Percentiles rank a stretch among this genome's conserved stretches.
phyloP scores from a whole-genome alignment of 345 rosid species.

The Acer saccharum region DNA sequence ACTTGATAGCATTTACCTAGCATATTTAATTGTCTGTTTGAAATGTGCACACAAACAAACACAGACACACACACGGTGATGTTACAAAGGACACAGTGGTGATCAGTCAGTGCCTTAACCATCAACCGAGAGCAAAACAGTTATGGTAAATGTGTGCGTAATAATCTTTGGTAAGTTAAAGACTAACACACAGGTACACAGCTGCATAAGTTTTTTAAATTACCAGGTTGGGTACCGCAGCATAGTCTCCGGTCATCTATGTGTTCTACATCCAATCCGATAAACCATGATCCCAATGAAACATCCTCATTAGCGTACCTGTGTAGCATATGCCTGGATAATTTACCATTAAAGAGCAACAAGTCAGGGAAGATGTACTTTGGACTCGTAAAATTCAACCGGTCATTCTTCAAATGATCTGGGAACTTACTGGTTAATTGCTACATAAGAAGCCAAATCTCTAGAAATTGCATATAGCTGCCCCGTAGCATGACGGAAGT shows the following conservation, averaged over 20 bases:
- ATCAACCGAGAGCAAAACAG: background rate
- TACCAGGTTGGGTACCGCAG: constrained; percentile 97
- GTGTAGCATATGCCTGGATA: constrained; percentile 78
- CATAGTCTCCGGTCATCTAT: constrained; percentile 96
- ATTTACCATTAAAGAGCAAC: constrained; percentile 25
- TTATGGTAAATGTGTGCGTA: too few species aligned
- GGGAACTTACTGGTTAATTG: constrained; percentile 77
- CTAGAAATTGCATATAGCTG: constrained; percentile 90
- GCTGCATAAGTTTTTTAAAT: constrained; percentile 10
- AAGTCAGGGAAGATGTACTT: constrained; percentile 8
- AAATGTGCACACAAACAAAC: background rate
- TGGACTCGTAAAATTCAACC: background rate
- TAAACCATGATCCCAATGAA: constrained; percentile 94
- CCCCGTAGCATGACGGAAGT: constrained; percentile 98
- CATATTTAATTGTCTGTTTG: background rate
- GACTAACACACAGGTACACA: background rate
- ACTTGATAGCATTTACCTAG: background rate
- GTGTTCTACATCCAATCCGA: constrained; percentile 94
- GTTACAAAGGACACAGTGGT: too few species aligned
- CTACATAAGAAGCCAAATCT: constrained; percentile 84
- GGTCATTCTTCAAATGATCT: background rate
- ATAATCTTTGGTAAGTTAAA: background rate
- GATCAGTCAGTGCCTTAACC: background rate
- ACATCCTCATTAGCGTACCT: constrained; percentile 93
- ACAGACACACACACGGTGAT: background rate